These are phyloP conservation scores for Aspergillus caelatus DNA, from an alignment of 2,329 filamentous ascomycete genomes.

Conservation along the genomic window DNA sequence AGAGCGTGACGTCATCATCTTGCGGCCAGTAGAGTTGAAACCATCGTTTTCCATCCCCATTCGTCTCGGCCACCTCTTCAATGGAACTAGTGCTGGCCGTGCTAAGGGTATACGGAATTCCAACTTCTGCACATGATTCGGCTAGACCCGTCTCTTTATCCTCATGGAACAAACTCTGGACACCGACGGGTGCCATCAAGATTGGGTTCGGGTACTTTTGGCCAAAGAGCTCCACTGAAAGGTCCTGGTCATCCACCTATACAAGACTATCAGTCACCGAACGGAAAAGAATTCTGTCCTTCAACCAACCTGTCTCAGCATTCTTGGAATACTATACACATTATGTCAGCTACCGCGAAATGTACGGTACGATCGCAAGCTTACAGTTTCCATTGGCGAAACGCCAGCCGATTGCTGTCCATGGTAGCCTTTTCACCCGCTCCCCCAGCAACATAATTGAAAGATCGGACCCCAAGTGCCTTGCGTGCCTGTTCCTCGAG, in stretches of 20 bases:
- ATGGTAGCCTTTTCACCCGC: conserved; percentile 65
- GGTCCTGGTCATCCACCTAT: conserved; percentile 45
- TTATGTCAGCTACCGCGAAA: conserved; percentile 1
- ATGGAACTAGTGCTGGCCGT: conserved; percentile 67
- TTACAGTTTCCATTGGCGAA: conserved; percentile 54
- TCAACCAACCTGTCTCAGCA: conserved; percentile 43
- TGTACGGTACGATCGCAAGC: conserved; percentile 9
- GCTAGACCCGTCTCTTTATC: conserved; percentile 68
- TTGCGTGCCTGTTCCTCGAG: conserved; percentile 59
- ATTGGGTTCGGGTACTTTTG: conserved; percentile 55
- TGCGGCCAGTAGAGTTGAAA: conserved; percentile 77
- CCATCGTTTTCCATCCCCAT: conserved; percentile 63
- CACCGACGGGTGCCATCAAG: conserved; percentile 69
- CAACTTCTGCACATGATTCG: conserved; percentile 61
- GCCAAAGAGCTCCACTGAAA: conserved; percentile 58
- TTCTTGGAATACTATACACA: conserved; percentile 53
- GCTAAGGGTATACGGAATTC: conserved; percentile 68
- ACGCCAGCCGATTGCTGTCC: conserved; percentile 60
- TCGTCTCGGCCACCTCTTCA: conserved; percentile 66
- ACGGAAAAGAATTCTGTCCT: not conserved
- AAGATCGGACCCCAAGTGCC: conserved; percentile 52
- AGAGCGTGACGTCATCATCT: conserved; percentile 66
- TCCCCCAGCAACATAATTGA: conserved; percentile 65
- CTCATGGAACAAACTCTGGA: conserved; percentile 67
- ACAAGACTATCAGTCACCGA: not conserved